Conservation (phyloP, 2,329 filamentous ascomycete species). For the Fusarium agapanthi region DNA sequence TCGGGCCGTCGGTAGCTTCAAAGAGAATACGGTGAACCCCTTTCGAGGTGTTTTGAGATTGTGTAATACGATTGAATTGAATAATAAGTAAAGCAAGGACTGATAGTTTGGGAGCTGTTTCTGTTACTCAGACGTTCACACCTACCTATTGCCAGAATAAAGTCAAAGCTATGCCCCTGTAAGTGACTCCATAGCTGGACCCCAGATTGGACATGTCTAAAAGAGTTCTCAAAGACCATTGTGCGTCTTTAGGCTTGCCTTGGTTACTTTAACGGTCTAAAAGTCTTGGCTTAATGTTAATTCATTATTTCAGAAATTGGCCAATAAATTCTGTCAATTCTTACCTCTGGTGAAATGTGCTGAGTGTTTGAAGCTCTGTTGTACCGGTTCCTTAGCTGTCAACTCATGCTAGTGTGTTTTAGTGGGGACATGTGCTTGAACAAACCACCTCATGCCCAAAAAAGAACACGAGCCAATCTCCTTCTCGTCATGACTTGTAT, state of each 20-base stretch:
- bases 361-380: not conserved
- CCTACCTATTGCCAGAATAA: not conserved
- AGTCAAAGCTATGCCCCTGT: not conserved
- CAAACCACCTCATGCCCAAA: constrained; percentile 10
- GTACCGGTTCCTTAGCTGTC: not conserved
- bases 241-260: not conserved
- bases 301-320: no score
- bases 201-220: not conserved
- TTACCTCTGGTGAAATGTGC: not conserved
- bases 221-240: not conserved
- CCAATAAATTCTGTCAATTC: no score
- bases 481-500: constrained; percentile 29
- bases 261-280: no score
- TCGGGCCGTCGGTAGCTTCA: constrained; percentile 25
- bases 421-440: constrained; percentile 4
- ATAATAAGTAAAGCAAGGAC: not conserved
- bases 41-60: not conserved
- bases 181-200: not conserved
- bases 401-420: constrained; percentile 19
- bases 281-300: no score
- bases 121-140: not conserved
- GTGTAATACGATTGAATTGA: not conserved
- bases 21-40: constrained; percentile 2
- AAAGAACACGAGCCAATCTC: constrained; percentile 36
- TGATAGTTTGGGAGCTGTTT: not conserved